A percentile compares a stretch with the other conserved stretches of the same genome.
phyloP scores from a whole-genome alignment of 2,329 filamentous ascomycete genomes.

The Fusarium proliferatum region DNA sequence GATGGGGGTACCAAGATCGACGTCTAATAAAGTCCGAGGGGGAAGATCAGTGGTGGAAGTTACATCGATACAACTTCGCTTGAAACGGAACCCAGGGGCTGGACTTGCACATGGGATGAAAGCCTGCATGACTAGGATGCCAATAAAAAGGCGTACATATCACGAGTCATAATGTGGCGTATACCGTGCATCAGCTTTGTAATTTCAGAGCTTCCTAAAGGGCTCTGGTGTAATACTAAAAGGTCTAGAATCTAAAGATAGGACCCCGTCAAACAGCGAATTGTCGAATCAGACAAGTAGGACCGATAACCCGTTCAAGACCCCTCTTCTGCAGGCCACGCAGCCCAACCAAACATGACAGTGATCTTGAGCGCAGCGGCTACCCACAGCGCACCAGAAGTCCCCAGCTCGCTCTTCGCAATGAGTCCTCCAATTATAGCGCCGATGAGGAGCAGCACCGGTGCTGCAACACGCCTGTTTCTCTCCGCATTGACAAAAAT shows the following conservation, averaged over 20 bases:
- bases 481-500: constrained; percentile 58
- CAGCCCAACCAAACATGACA: constrained; percentile 68
- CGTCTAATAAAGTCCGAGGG: background rate
- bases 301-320: background rate
- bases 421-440: constrained; percentile 63
- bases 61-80: background rate
- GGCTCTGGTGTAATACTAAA: background rate
- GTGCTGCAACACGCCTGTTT: constrained; percentile 63
- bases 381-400: constrained; percentile 68
- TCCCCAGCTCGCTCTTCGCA: constrained; percentile 60
- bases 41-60: background rate
- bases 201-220: constrained; percentile 7
- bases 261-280: background rate
- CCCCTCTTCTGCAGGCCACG: constrained; percentile 65
- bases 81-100: background rate
- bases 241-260: background rate
- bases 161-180: background rate
- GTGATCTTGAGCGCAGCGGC: constrained; percentile 66
- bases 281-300: background rate
- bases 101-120: background rate
- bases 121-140: background rate
- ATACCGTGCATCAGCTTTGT: background rate
- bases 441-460: constrained; percentile 60
- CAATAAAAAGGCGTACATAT: background rate
- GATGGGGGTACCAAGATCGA: background rate